A percentile compares a stretch with the other conserved stretches of the same genome.
These are phyloP conservation scores for Aaosphaeria arxii DNA, from an alignment of 2,329 filamentous ascomycete genomes.

Conservation along the genomic window DNA sequence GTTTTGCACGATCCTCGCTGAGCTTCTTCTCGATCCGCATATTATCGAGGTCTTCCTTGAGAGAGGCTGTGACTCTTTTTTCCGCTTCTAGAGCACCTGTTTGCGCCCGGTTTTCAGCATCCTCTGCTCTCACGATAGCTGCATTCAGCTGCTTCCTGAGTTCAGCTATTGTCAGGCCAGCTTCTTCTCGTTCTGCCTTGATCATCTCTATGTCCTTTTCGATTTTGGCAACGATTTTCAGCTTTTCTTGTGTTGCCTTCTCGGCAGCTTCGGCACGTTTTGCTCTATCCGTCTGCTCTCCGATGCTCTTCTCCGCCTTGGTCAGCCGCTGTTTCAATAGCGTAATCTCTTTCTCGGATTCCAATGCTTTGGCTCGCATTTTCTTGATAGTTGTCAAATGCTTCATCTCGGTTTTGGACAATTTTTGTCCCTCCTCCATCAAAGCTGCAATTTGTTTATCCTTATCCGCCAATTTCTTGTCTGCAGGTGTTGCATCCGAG, in stretches of 20 bases:
- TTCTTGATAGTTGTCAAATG: slow-evolving; percentile 81
- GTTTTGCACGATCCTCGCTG: slow-evolving; percentile 65
- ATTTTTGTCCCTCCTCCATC: slow-evolving; percentile 86
- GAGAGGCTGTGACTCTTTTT: slow-evolving; percentile 51
- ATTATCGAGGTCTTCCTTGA: slow-evolving; percentile 64
- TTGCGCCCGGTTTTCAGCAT: slow-evolving; percentile 64
- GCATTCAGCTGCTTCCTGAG: slow-evolving; percentile 68
- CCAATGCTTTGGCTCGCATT: slow-evolving; percentile 54
- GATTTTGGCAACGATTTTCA: slow-evolving; percentile 50
- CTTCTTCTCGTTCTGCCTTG: slow-evolving; percentile 61
- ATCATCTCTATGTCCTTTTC: slow-evolving; percentile 60
- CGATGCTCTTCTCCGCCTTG: slow-evolving; percentile 64
- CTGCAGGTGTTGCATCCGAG: slow-evolving; percentile 38
- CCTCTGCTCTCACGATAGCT: slow-evolving; percentile 64
- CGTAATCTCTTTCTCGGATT: slow-evolving; percentile 51
- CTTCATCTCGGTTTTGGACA: slow-evolving; percentile 83
- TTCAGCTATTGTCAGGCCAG: slow-evolving; percentile 63
- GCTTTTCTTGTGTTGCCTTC: slow-evolving; percentile 55
- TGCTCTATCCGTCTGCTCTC: slow-evolving; percentile 59
- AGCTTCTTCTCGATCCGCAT: slow-evolving; percentile 74
- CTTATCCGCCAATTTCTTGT: slow-evolving; percentile 82
- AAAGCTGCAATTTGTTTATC: slow-evolving; percentile 86
- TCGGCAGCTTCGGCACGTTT: slow-evolving; percentile 59
- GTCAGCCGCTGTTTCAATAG: slow-evolving; percentile 59
- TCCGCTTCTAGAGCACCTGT: slow-evolving; percentile 67